A percentile compares a stretch with the other conserved stretches of the same genome.
Evolutionary conservation across 176 grass and related monocot species (phyloP).

Genomic region (Bonia amplexicaulis): DNA sequence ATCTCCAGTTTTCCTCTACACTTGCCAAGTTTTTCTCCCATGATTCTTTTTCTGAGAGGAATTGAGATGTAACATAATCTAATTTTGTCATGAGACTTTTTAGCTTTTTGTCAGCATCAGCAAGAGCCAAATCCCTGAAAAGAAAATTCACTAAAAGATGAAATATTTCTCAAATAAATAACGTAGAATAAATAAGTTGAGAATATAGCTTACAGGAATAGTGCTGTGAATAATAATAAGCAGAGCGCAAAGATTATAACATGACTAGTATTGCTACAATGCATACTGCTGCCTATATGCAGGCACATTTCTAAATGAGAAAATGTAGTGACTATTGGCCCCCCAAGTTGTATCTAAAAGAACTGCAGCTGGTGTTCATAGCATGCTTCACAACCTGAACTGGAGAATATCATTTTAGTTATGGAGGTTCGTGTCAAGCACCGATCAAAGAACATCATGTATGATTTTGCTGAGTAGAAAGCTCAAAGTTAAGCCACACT

Average conservation of each 20-base stretch:
- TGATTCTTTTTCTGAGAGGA: constrained; percentile 75
- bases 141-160: constrained; percentile 14
- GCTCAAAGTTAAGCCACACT: constrained; percentile 13
- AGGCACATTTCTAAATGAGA: constrained; percentile 9
- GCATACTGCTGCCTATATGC: neutral
- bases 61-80: constrained; percentile 61
- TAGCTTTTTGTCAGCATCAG: constrained; percentile 64
- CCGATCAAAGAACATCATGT: neutral
- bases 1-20: constrained; percentile 91
- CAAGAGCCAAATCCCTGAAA: constrained; percentile 75
- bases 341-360: neutral
- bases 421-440: constrained; percentile 1
- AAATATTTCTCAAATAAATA: constrained; percentile 7
- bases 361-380: constrained; percentile 8
- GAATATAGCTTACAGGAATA: constrained; percentile 4
- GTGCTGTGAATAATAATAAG: neutral
- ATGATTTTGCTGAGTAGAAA: constrained; percentile 1
- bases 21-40: constrained; percentile 74
- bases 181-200: constrained; percentile 11
- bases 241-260: neutral
- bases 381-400: neutral
- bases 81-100: constrained; percentile 62
- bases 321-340: neutral
- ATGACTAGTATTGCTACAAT: neutral
- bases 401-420: neutral